Evolutionary conservation across 352 stramenopile genomes (phyloP), one percentile per base, ranked within the genome.

Genomic region (Phytophthora sojae): DNA sequence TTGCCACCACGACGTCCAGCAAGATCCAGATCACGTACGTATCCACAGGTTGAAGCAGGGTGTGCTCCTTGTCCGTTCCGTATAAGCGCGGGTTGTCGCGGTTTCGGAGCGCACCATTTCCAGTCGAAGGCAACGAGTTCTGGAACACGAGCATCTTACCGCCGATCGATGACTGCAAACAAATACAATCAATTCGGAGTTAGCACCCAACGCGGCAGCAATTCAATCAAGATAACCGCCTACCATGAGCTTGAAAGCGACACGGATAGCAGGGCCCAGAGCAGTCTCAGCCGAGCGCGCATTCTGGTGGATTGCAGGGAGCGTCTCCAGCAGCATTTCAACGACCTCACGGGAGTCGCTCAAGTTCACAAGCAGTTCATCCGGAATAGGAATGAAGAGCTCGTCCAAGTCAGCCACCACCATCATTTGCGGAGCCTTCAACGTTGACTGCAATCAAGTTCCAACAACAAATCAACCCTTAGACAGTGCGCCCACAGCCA

Each of bases 301-400:
- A 57, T 98, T 83, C 83, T 95, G 75, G 75, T 91, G 93, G 90
- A 99, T 91, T 26, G 80, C 42, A 60, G 97, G 97, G 4, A 99
- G 83, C 49, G 87, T 94, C 64, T 99, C 97, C 39, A 99, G 87
- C 67, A 99, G 94, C 47, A 85, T 80, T 45, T 99, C 97, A 17
- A 99, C 84, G 11, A 99, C 83, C 11, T 96, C 83, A 39, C 97
- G 87, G 44, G 88, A 98, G 70, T 99, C 89, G 39, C 89, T 93
- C 57, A 99, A 76, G 81, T 99, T 99, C 11, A 99, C 97, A 47
- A 99, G 86, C 51, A 99, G 80, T 79, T 99, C 96, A 70, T 99
- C 98, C 12, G 90, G 90, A 50, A 97, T 95, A n/a, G 90, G 90
- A 57, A 95, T 96, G 77, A 97, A 97, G 1, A 96, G 82, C 49